Base-by-base conservation (phyloP, 768 basidiomycete genomes). In the Pseudohyphozyma bogoriensis region DNA sequence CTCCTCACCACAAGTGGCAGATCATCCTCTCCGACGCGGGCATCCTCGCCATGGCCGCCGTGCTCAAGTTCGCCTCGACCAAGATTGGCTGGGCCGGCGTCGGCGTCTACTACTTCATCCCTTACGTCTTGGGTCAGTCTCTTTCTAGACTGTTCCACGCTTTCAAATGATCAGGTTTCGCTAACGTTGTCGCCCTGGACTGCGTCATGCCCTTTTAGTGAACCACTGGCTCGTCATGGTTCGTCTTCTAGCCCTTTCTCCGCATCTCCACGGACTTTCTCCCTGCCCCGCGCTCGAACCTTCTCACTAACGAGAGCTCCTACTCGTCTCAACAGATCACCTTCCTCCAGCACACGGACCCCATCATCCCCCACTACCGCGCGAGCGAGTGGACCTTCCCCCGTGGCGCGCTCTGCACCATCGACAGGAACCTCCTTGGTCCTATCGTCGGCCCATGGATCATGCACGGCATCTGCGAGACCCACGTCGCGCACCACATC, bases 321-420 rank as follows among this genome's bases (percentile, higher is more conserved):
- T 36, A n/a, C 1, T 50, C 28, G 11, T 15, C 31, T 7, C 11
- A 11, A 32, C 39, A 50, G 29, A 57, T 62, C 24, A 59, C 51
- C 56, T 95, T 89, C 85, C 79, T 95, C 53, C 93, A 97, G 77
- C 92, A 97, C 78, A 96, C 92, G 69, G 92, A 95, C 76, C 89
- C 91, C 28, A 74, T 87, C 49, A 81, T 96, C 46, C 91, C 91
- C 53, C 93, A 96, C 76, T 95, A 95, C 79, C 89, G 89, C 66
- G 82, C 84, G 18, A 72, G 82, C 37, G 85, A 87, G 72, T 95
- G 92, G 79, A 90, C 85, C 36, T 97, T 96, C 80, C 78, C 85
- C 42, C 87, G 89, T 68, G 92, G 92, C 61, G 93, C 92, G 24
- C 82, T 96, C 54, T 77, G 87, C 51, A 97, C 92, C 12, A 78